Evolutionary conservation across 176 grass and related monocot species (phyloP).

Genomic region (Juncus inflexus): DNA sequence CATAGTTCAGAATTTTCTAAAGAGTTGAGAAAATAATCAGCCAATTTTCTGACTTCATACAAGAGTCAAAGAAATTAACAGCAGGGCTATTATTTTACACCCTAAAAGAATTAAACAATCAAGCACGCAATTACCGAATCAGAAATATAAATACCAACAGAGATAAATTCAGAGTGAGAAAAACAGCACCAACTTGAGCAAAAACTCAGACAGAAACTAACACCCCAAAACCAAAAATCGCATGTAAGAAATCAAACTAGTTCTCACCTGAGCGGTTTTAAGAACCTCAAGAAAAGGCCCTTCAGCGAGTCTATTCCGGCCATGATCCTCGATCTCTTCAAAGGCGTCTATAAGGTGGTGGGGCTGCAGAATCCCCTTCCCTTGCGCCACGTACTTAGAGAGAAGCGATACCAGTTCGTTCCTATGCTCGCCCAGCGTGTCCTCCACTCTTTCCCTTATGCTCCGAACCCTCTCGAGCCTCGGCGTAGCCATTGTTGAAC

Average conservation of each 20-base stretch:
- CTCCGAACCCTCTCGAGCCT: slow-evolving; percentile 56
- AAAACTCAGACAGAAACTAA: background rate
- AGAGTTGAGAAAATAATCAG: too few relatives aligned
- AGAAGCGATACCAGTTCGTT: slow-evolving; percentile 94
- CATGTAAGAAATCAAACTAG: background rate
- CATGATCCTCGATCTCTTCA: slow-evolving; percentile 54
- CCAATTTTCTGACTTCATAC: too few relatives aligned
- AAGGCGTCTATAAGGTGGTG: slow-evolving; percentile 85
- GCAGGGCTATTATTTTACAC: too few relatives aligned
- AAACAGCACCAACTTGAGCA: background rate
- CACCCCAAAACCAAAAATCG: background rate
- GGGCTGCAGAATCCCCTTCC: slow-evolving; percentile 89
- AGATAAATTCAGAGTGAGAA: background rate
- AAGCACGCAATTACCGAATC: too few relatives aligned
- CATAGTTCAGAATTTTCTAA: too few relatives aligned
- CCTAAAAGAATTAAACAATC: too few relatives aligned
- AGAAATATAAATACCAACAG: background rate
- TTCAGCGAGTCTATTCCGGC: slow-evolving; percentile 47
- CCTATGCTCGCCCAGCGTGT: slow-evolving; percentile 73
- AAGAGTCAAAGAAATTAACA: too few relatives aligned
- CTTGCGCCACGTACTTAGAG: slow-evolving; percentile 84
- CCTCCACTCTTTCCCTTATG: slow-evolving; percentile 82
- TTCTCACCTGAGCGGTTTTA: slow-evolving; percentile 59
- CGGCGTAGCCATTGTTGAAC: slow-evolving; percentile 44
- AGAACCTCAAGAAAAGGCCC: slow-evolving; percentile 89